Conservation (phyloP, 352 stramenopile genomes). For the Phytophthora hybrid region DNA sequence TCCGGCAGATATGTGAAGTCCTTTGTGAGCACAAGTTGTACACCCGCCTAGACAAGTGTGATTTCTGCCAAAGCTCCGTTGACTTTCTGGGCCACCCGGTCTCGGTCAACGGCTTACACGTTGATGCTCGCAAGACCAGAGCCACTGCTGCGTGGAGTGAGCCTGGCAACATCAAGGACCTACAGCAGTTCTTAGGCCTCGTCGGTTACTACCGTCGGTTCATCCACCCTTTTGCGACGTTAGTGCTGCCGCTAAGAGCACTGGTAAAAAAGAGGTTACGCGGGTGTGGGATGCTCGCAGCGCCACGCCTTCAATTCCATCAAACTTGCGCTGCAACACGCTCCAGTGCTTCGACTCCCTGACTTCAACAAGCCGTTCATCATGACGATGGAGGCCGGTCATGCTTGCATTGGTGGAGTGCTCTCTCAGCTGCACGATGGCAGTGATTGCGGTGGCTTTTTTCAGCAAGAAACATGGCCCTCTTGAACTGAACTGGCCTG, state of each 20-base stretch:
- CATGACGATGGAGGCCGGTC: not conserved
- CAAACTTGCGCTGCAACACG: not conserved
- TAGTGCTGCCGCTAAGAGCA: not conserved
- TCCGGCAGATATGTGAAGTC: conserved; percentile 3
- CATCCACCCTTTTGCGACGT: not conserved
- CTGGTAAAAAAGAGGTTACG: not conserved
- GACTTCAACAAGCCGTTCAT: not conserved
- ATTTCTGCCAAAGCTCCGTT: not conserved
- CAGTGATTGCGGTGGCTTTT: conserved; percentile 2
- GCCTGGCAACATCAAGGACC: not conserved
- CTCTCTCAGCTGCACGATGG: not conserved
- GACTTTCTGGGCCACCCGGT: not conserved
- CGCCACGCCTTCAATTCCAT: not conserved
- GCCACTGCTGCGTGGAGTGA: not conserved
- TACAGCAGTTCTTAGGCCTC: not conserved
- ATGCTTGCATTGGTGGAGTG: not conserved
- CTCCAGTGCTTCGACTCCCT: not conserved
- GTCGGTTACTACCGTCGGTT: not conserved
- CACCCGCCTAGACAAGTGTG: not conserved
- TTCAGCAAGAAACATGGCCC: not conserved
- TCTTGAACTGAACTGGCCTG: conserved; percentile 1
- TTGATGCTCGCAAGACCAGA: not conserved
- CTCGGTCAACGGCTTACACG: not conserved
- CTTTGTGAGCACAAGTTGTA: conserved; percentile 3
- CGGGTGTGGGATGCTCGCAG: not conserved